A percentile compares a stretch with the other conserved stretches of the same genome.
These are phyloP conservation scores for Gorgonomyces haynaldii DNA, from an alignment of 192 early-diverging fungal species.

Conservation along the genomic window DNA sequence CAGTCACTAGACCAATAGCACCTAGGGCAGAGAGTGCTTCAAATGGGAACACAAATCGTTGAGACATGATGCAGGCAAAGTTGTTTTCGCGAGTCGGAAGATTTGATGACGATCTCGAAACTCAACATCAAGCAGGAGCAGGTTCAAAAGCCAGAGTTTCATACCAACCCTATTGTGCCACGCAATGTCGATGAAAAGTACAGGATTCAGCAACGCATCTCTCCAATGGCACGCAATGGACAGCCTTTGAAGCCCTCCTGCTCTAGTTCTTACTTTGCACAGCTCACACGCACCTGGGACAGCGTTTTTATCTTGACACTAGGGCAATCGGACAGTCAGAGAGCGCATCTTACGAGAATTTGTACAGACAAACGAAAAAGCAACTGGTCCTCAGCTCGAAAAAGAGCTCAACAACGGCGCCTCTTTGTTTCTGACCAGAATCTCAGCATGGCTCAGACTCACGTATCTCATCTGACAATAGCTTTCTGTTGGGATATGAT, in stretches of 20 bases:
- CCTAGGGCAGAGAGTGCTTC: slow-evolving; percentile 4
- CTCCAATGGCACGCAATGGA: not conserved
- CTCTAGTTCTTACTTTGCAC: slow-evolving; percentile 27
- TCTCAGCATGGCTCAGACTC: slow-evolving; percentile 45
- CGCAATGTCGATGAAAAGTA: slow-evolving; percentile 5
- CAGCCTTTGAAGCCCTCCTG: slow-evolving; percentile 14
- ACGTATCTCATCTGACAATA: slow-evolving; percentile 25
- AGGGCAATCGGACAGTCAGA: slow-evolving; percentile 39
- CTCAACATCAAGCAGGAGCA: too few relatives aligned
- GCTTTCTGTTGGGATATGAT: slow-evolving; percentile 39
- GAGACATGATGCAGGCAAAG: not conserved
- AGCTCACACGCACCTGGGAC: slow-evolving; percentile 42
- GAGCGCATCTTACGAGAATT: slow-evolving; percentile 45
- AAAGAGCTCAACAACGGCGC: slow-evolving; percentile 46
- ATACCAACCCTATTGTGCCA: not conserved
- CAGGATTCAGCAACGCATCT: not conserved
- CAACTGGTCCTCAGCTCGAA: slow-evolving; percentile 52
- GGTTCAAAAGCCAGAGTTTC: not conserved
- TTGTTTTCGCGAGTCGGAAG: not conserved
- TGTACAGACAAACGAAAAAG: slow-evolving; percentile 34
- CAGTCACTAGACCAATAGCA: not conserved
- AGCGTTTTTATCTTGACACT: not conserved
- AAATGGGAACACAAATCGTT: slow-evolving; percentile 2
- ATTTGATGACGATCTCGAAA: not conserved
- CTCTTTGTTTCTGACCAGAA: slow-evolving; percentile 43